A percentile compares a stretch with the other conserved stretches of the same genome.
Conservation (phyloP, 805 yeast genomes). For the Saturnispora sanitii region DNA sequence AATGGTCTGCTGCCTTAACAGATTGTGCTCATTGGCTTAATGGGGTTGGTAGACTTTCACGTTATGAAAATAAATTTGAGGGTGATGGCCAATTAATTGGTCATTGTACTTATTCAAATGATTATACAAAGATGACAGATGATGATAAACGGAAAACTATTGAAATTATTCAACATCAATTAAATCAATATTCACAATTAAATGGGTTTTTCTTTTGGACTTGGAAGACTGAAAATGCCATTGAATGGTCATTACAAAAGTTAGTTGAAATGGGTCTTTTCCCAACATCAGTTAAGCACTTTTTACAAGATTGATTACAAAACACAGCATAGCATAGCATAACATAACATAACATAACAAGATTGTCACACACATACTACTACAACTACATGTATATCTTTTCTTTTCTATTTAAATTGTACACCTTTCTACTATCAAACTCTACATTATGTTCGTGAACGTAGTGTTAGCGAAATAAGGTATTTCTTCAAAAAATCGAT, state of each 20-base stretch:
- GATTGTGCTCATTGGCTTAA: conserved; percentile 87
- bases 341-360: no score
- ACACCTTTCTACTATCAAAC: conserved; percentile 32
- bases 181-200: conserved; percentile 37
- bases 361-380: background rate
- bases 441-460: conserved; percentile 26
- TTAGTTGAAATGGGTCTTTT: conserved; percentile 42
- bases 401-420: conserved; percentile 13
- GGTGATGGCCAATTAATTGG: conserved; percentile 37
- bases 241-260: conserved; percentile 56
- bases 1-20: conserved; percentile 86
- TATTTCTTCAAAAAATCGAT: conserved; percentile 9
- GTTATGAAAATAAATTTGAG: conserved; percentile 57
- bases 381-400: background rate
- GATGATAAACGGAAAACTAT: conserved; percentile 37
- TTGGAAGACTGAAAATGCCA: conserved; percentile 54
- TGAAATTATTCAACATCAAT: conserved; percentile 50
- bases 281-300: conserved; percentile 40
- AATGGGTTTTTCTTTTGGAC: conserved; percentile 69
- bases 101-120: conserved; percentile 34
- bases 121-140: conserved; percentile 33
- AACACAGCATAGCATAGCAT: no score
- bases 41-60: conserved; percentile 76
- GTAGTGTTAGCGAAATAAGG: conserved; percentile 33
- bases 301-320: no score